These are phyloP conservation scores for Penicillium sp. DNA, from an alignment of 2,329 filamentous ascomycete genomes.

Conservation along the genomic window DNA sequence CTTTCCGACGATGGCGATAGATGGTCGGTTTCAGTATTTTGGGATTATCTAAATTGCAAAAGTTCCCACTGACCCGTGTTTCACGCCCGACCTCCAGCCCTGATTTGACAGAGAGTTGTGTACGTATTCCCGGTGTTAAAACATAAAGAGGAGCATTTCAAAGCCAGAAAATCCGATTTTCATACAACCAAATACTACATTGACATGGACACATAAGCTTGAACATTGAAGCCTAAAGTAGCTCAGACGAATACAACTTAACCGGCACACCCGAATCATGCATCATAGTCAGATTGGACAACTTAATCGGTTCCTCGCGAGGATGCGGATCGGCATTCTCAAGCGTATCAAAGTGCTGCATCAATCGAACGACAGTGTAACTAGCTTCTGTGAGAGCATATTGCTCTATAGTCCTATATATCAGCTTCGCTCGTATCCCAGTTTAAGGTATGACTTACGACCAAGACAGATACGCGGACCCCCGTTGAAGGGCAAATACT, in stretches of 20 bases:
- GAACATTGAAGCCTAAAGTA: not conserved
- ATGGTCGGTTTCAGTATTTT: no score
- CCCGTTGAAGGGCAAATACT: conserved; percentile 39
- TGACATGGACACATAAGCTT: no score
- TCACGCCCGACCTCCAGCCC: no score
- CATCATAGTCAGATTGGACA: conserved; percentile 30
- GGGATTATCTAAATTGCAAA: no score
- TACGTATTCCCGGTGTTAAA: no score
- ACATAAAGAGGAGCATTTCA: no score
- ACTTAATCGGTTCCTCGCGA: conserved; percentile 27
- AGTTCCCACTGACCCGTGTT: no score
- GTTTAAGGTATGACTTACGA: conserved; percentile 24
- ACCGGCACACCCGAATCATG: conserved; percentile 31
- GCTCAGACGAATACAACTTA: conserved; percentile 21
- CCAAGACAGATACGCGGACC: conserved; percentile 41
- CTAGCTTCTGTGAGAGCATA: conserved; percentile 43
- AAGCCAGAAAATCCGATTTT: not conserved
- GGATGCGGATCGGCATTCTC: conserved; percentile 34
- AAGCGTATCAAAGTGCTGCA: conserved; percentile 37
- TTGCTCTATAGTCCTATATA: conserved; percentile 30
- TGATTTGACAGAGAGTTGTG: no score
- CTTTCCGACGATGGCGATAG: not conserved
- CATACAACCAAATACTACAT: not conserved
- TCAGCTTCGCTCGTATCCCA: not conserved
- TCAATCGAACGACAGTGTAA: conserved; percentile 36